Evolutionary conservation across 2,329 filamentous ascomycete genomes (phyloP), one percentile per base, ranked within the genome.

Genomic region (Magnaporthiopsis incrustans): DNA sequence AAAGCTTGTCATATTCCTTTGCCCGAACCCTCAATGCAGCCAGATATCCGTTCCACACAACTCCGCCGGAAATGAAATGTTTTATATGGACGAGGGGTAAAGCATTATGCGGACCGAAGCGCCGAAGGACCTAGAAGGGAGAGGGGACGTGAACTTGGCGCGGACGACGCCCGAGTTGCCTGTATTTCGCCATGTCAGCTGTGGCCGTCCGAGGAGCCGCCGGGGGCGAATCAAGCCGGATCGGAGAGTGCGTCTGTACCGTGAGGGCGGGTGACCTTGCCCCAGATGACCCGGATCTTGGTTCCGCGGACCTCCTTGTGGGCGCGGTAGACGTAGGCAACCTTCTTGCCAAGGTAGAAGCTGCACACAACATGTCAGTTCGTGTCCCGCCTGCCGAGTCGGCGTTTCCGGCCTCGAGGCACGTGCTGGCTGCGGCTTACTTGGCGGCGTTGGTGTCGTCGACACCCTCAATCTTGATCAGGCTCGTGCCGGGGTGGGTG

Each of bases 391-490:
- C 44, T 56, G 44, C 22, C 1, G 60, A 11, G 14, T 12, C 57
- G 33, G 12, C 14, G 25, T 67, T n/a, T 27, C 50, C 53, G 25
- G 57, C n/a, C 14, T 60, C 44, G n/a, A 3, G 18, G n/a, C 44
- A n/a, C 18, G 7, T 11, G 44, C 18, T 8, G 44, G 22, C 12
- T 30, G 32, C 26, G 68, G 84, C 86, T 71, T 89, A 93, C 88
- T 89, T 91, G 81, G 95, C 94, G 78, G 89, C 91, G 75, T 91
- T 85, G 76, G 90, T 87, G 85, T 91, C 87, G 76, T 96, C 92
- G 75, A 98, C 95, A 80, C 94, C 94, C 87, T 99, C 94, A 77
- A 99, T 96, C 89, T 97, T 95, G 84, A 99, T 90, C 82, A 98
- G 86, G 79, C 91, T 91, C 75, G 91, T 96, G 82, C 89, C 89